Conservation (phyloP, 2,329 filamentous ascomycete genomes). For the Phoma herbarum region DNA sequence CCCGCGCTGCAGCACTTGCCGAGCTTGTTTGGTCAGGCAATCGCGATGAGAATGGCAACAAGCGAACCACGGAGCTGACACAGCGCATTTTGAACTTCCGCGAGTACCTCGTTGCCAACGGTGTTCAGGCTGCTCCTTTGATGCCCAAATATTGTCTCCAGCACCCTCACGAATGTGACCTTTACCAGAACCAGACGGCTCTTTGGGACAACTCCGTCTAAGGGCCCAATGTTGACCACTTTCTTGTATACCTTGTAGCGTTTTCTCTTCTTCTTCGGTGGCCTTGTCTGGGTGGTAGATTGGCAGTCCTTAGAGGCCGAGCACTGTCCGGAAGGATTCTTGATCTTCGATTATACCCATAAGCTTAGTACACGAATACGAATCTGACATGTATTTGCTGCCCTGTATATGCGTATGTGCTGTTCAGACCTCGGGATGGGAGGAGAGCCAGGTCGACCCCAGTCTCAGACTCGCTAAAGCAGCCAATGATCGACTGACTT, state of each 20-base stretch:
- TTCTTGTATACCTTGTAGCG: background rate
- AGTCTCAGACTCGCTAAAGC: conserved; percentile 4
- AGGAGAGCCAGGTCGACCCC: background rate
- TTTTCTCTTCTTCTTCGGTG: conserved; percentile 3
- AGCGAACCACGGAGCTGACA: conserved; percentile 63
- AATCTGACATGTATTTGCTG: background rate
- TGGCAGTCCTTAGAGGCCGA: background rate
- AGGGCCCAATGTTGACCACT: background rate
- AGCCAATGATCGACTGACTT: conserved; percentile 4
- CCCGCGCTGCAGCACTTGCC: conserved; percentile 64
- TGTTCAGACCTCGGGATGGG: background rate
- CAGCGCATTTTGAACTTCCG: conserved; percentile 67
- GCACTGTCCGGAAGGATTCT: background rate
- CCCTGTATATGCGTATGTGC: background rate
- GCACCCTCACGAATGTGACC: conserved; percentile 66
- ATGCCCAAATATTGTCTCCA: conserved; percentile 67
- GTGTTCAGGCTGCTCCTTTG: conserved; percentile 60
- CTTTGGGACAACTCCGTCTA: conserved; percentile 14
- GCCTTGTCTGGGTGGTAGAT: background rate
- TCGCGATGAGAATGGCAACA: conserved; percentile 58
- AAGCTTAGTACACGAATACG: background rate
- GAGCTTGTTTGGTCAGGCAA: conserved; percentile 67
- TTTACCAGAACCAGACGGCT: conserved; percentile 61
- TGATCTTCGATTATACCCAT: background rate
- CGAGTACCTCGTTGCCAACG: conserved; percentile 66